phyloP scores from a whole-genome alignment of 306 rosid genomes.

The Lathyrus sativus region DNA sequence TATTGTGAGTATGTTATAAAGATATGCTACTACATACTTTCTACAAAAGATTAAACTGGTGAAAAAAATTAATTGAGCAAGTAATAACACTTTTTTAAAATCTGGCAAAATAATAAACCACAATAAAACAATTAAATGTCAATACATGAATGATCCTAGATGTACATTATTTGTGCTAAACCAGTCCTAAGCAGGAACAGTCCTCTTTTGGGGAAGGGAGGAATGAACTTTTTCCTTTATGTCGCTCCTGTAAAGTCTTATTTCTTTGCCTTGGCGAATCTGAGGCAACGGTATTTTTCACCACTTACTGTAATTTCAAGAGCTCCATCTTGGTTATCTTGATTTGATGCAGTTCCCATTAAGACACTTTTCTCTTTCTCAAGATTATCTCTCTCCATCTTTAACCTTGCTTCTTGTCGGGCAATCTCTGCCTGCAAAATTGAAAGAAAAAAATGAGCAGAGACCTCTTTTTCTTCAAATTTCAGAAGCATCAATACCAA shows the following conservation, averaged over 20 bases:
- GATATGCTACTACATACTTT: background rate
- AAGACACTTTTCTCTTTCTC: conserved; percentile 95
- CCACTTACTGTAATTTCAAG: conserved; percentile 99
- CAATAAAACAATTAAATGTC: conserved; percentile 16
- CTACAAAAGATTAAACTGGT: background rate
- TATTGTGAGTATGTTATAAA: background rate
- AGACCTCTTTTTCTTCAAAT: conserved; percentile 1
- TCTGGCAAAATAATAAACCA: conserved; percentile 21
- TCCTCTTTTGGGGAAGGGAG: conserved; percentile 12
- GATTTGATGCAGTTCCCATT: conserved; percentile 97
- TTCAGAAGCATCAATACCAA: conserved; percentile 30
- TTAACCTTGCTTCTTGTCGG: conserved; percentile 88
- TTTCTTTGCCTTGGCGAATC: conserved; percentile 94
- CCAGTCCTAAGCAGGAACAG: background rate
- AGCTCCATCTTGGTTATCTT: conserved; percentile 93
- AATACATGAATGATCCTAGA: conserved; percentile 22
- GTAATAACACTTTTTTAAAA: conserved; percentile 12
- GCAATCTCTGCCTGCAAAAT: conserved; percentile 79
- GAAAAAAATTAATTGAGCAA: conserved; percentile 10
- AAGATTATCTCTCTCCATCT: conserved; percentile 95
- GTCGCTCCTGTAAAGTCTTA: conserved; percentile 42
- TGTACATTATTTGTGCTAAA: conserved; percentile 23
- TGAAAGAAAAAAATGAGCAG: conserved; percentile 3
- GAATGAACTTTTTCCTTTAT: background rate
- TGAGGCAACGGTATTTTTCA: conserved; percentile 90